phyloP scores from a whole-genome alignment of 2,329 filamentous ascomycete genomes.

The Coleophoma eucalyptorum region DNA sequence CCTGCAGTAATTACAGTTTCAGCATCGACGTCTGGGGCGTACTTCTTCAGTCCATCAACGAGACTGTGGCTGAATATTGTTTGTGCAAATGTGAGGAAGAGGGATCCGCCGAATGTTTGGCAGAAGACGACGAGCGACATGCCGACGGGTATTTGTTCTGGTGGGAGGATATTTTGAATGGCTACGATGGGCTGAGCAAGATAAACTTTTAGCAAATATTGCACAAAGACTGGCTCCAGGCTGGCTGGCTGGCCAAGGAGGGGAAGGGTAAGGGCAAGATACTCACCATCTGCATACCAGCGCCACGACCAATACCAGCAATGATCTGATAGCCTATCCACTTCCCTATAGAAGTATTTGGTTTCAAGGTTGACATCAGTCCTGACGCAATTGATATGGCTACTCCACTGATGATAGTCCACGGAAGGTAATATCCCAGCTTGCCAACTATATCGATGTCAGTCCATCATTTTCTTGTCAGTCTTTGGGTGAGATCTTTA shows the following conservation, averaged over 20 bases:
- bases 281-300: conserved; percentile 19
- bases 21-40: conserved; percentile 27
- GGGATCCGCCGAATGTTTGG: conserved; percentile 25
- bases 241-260: too few relatives aligned
- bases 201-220: too few relatives aligned
- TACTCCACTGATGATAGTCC: conserved; percentile 21
- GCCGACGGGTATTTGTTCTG: conserved; percentile 24
- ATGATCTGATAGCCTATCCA: conserved; percentile 25
- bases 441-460: conserved; percentile 12
- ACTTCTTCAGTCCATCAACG: conserved; percentile 22
- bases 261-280: neutral
- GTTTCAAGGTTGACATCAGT: conserved; percentile 26
- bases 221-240: too few relatives aligned
- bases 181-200: conserved; percentile 23
- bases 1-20: neutral
- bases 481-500: too few relatives aligned
- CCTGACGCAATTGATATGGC: conserved; percentile 27
- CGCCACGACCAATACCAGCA: conserved; percentile 16
- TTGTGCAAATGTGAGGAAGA: conserved; percentile 25
- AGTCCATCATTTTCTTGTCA: too few relatives aligned
- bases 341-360: conserved; percentile 9
- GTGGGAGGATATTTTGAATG: conserved; percentile 25
- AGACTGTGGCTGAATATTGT: conserved; percentile 29
- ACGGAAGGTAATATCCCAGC: conserved; percentile 30
- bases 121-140: conserved; percentile 30